Evolutionary conservation across 192 early-diverging fungal genomes (phyloP).

Genomic region (Coemansia sp.): DNA sequence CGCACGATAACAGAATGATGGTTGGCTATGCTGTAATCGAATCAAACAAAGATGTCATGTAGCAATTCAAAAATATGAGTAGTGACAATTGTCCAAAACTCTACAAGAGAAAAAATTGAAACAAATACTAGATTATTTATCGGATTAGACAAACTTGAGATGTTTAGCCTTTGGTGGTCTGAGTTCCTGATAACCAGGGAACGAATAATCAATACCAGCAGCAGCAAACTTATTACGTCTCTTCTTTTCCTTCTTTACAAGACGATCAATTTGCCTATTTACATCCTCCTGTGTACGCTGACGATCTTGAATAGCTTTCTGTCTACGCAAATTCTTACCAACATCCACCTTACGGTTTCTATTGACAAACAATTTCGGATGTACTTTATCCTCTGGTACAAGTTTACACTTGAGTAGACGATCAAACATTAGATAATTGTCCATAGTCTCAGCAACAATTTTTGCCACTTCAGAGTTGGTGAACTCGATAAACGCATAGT

Average conservation of each 20-base stretch:
- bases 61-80: background rate
- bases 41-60: background rate
- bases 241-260: conserved; percentile 60
- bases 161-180: conserved; percentile 47
- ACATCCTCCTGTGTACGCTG: conserved; percentile 56
- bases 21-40: conserved; percentile 34
- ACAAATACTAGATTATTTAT: too few species aligned
- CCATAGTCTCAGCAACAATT: conserved; percentile 95
- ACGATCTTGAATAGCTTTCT: conserved; percentile 61
- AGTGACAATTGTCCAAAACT: background rate
- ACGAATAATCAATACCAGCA: conserved; percentile 88
- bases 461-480: conserved; percentile 71
- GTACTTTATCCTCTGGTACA: conserved; percentile 69
- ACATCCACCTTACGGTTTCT: background rate
- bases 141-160: conserved; percentile 31
- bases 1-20: conserved; percentile 31
- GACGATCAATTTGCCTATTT: conserved; percentile 40
- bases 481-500: conserved; percentile 96
- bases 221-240: conserved; percentile 63
- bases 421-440: conserved; percentile 88
- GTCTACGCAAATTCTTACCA: conserved; percentile 35
- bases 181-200: conserved; percentile 63
- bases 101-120: background rate
- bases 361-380: conserved; percentile 75
- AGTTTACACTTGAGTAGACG: conserved; percentile 76